Percentiles rank a stretch among this genome's conserved stretches.
Conservation (phyloP, 208 protist genomes). For the Leishmania braziliensis region DNA sequence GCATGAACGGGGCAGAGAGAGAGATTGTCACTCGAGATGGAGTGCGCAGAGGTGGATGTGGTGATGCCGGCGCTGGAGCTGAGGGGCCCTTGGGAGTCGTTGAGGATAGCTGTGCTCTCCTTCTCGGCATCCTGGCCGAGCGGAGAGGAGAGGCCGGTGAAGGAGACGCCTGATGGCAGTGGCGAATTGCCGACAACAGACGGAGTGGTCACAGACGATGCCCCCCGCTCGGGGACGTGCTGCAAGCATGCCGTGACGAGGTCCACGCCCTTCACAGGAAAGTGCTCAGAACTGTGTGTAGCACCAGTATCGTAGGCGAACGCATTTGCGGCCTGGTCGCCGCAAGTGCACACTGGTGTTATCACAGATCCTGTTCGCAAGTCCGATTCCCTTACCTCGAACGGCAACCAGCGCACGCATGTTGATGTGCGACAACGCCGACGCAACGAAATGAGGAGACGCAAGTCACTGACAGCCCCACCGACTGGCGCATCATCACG, state of each 20-base stretch:
- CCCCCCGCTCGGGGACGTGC: background rate
- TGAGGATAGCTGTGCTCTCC: background rate
- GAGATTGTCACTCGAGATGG: slow-evolving; percentile 12
- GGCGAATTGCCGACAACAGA: slow-evolving; percentile 5
- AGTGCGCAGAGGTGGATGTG: background rate
- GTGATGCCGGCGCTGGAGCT: slow-evolving; percentile 19
- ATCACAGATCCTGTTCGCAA: background rate
- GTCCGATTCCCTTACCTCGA: slow-evolving; percentile 22
- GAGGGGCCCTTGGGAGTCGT: background rate
- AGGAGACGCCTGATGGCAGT: slow-evolving; percentile 7
- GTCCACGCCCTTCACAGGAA: background rate
- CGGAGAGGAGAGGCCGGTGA: background rate
- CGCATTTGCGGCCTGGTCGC: background rate
- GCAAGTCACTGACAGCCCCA: background rate
- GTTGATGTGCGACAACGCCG: slow-evolving; percentile 7
- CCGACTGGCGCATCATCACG: background rate
- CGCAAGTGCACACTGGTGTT: slow-evolving; percentile 18
- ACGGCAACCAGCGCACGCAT: slow-evolving; percentile 23
- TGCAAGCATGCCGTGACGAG: background rate
- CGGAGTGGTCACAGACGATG: too few species aligned
- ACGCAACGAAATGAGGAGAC: slow-evolving; percentile 1
- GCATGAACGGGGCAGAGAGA: slow-evolving; percentile 23
- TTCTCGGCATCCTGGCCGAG: background rate
- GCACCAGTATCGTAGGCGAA: background rate
- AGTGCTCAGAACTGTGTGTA: background rate